Conservation (phyloP, 1,284 basidiomycete species). For the Cutaneotrichosporon sp. region DNA sequence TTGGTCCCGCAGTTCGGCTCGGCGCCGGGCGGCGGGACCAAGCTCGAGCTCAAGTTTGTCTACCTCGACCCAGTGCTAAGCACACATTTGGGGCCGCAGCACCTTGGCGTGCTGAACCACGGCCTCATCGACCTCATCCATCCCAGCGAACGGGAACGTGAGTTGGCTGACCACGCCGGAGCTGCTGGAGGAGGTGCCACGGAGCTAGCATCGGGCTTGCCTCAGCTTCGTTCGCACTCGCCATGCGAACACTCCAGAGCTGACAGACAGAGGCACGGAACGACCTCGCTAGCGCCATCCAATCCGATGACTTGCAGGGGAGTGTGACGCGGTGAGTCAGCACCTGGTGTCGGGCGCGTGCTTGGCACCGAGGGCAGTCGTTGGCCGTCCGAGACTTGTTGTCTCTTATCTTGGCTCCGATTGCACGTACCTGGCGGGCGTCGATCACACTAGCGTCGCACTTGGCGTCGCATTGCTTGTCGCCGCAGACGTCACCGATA, state of each 20-base stretch:
- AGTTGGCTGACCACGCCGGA: constrained; percentile 32
- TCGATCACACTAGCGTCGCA: background rate
- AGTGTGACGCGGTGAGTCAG: constrained; percentile 77
- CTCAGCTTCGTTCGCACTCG: background rate
- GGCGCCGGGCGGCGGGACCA: constrained; percentile 10
- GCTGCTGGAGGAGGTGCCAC: no score
- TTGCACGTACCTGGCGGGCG: background rate
- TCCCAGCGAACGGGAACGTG: constrained; percentile 76
- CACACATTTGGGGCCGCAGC: constrained; percentile 72
- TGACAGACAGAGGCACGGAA: constrained; percentile 59
- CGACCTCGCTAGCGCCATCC: constrained; percentile 76
- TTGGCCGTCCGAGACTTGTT: background rate
- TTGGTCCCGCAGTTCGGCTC: constrained; percentile 33
- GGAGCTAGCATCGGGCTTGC: no score
- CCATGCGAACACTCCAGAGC: background rate
- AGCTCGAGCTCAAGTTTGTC: constrained; percentile 70
- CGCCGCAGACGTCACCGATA: background rate
- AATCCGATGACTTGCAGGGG: constrained; percentile 79
- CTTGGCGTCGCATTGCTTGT: background rate
- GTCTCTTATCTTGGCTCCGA: background rate
- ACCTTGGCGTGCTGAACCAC: constrained; percentile 67
- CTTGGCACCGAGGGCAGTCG: background rate
- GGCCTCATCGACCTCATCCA: constrained; percentile 84
- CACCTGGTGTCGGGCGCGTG: no score
- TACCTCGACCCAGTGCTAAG: constrained; percentile 86